Conservation (phyloP, 73 alveolate genomes). For the Paramecium octaurelia region DNA sequence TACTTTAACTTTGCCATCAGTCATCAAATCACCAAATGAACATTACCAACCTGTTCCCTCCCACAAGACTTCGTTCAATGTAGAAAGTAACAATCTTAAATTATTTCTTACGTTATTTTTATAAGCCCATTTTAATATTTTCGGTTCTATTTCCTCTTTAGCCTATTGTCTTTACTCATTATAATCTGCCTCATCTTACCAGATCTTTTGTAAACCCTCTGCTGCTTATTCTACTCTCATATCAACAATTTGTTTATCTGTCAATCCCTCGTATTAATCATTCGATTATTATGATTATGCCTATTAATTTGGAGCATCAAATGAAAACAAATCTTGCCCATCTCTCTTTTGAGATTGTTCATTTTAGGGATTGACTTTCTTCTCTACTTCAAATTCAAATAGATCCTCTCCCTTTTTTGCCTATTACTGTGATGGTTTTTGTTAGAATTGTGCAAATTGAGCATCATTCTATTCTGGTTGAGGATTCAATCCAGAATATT, state of each 20-base stretch:
- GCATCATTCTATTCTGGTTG: background rate
- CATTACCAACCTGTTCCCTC: slow-evolving; percentile 27
- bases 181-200: background rate
- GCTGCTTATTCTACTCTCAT: background rate
- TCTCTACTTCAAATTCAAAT: background rate
- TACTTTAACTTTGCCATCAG: slow-evolving; percentile 27
- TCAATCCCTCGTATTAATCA: background rate
- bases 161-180: background rate
- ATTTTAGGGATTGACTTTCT: background rate
- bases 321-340: background rate
- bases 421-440: background rate
- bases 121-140: slow-evolving; percentile 21
- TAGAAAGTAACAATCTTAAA: background rate
- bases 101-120: slow-evolving; percentile 31
- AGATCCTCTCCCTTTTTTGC: background rate
- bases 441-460: background rate
- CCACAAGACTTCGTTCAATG: slow-evolving; percentile 25
- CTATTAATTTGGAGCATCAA: background rate
- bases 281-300: background rate
- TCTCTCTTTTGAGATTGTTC: background rate
- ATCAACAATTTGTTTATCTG: slow-evolving; percentile 17
- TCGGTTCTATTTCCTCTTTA: background rate
- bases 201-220: background rate
- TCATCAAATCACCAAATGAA: slow-evolving; percentile 47
- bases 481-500: background rate